Base-by-base conservation (phyloP, 1,284 basidiomycete species). In the Boletus sp. region DNA sequence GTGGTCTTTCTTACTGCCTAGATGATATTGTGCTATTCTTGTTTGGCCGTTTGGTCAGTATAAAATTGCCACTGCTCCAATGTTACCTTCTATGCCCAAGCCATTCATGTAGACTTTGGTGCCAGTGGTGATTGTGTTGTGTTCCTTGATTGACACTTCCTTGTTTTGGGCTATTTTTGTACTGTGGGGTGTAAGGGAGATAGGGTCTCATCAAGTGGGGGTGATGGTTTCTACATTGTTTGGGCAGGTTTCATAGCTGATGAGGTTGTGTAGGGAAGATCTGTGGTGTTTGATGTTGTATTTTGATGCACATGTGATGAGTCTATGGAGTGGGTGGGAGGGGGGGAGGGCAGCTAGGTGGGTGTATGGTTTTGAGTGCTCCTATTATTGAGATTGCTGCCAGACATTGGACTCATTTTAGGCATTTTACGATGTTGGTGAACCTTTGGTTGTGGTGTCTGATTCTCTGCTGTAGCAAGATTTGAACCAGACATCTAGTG, bases 381-480 rank as follows among this genome's bases (percentile, higher is more conserved):
- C 59, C 50, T 0, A 47, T 61, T 1, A 62, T 64, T 2, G 10
- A n/a, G 3, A 63, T 9, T 4, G 28, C 6, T 1, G 52, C 49
- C 0, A 67, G 56, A 0, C 75, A 19, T 57, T 82, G 80, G 0
- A 80, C 62, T 2, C 46, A 23, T 0, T 59, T 61, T 0, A 81
- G 63, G 23, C 66, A 21, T 3, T 35, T 23, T 1, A 31, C 19
- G 0, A 50, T 14, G 0, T 48, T 27, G 46, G 11, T 1, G 63
- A 64, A 0, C 59, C 57, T 49, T 23, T 25, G 21, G 8, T 43
- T 3, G 21, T 43, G 40, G n/a, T 43, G 10, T 21, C 16, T 43
- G 40, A 9, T 11, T 43, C 7, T 1, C 9, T 43, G 19, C 5
- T n/a, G 43, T 28, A 58, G 1, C 53, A 57, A 53, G 53, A 68